Evolutionary conservation across 495 filamentous ascomycete genomes (phyloP).

Genomic region (Lophium mytilinum): DNA sequence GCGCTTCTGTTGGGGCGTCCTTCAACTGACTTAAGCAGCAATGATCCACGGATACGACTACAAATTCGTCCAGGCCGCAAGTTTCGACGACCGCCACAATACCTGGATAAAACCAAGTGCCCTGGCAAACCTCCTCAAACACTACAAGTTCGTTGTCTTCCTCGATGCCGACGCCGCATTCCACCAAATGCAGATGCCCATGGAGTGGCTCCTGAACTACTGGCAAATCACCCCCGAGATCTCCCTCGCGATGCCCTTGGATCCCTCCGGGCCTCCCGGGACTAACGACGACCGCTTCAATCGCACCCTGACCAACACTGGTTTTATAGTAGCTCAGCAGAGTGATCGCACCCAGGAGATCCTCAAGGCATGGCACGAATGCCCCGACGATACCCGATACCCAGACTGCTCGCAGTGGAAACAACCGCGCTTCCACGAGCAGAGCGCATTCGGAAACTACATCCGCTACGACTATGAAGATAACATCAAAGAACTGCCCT

Average conservation of each 20-base stretch:
- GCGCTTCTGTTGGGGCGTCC: neutral
- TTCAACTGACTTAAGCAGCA: conserved; percentile 19
- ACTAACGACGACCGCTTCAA: conserved; percentile 30
- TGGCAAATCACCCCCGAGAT: conserved; percentile 40
- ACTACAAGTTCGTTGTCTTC: conserved; percentile 44
- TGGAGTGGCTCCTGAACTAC: conserved; percentile 51
- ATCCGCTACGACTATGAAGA: conserved; percentile 32
- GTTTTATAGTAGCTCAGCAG: conserved; percentile 36
- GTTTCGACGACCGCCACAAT: conserved; percentile 29
- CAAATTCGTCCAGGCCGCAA: conserved; percentile 37
- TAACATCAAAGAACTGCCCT: conserved; percentile 33
- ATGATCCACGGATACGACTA: conserved; percentile 48
- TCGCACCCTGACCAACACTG: conserved; percentile 33
- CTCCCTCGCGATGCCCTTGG: conserved; percentile 39
- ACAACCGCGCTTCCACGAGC: conserved; percentile 34
- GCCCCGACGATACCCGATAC: conserved; percentile 31
- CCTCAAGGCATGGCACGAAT: conserved; percentile 35
- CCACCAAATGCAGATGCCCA: conserved; percentile 39
- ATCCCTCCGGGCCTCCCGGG: conserved; percentile 13
- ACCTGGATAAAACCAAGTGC: conserved; percentile 45
- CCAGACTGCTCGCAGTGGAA: conserved; percentile 31
- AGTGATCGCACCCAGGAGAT: conserved; percentile 30
- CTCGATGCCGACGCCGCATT: conserved; percentile 45
- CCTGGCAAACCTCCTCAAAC: conserved; percentile 37
- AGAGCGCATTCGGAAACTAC: conserved; percentile 34